phyloP scores from a whole-genome alignment of 495 filamentous ascomycete species.

The Penicillium bovifimosum region DNA sequence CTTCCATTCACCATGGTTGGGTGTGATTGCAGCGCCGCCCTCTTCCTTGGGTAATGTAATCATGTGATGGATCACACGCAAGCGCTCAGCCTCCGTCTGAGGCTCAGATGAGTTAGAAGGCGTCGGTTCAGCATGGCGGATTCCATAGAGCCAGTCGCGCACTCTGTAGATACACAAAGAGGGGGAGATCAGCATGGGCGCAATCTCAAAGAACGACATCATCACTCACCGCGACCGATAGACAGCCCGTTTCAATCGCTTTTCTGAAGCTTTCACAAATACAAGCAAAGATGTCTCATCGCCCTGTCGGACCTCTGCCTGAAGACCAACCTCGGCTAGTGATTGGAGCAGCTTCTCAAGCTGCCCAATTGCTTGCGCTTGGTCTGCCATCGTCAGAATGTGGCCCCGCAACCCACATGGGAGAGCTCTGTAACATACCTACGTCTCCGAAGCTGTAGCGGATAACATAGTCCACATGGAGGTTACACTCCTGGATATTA shows the following conservation, averaged over 20 bases:
- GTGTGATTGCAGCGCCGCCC: conserved; percentile 86
- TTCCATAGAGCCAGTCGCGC: conserved; percentile 93
- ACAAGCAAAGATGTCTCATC: conserved; percentile 72
- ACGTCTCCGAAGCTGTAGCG: conserved; percentile 64
- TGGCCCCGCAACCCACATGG: background rate
- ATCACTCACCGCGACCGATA: conserved; percentile 58
- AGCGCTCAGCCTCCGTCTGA: conserved; percentile 78
- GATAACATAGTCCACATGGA: conserved; percentile 90
- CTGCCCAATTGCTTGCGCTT: conserved; percentile 58
- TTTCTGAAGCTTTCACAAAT: conserved; percentile 63
- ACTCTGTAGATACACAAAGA: conserved; percentile 48
- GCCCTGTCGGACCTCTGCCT: conserved; percentile 79
- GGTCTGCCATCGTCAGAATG: conserved; percentile 44
- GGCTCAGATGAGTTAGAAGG: conserved; percentile 60
- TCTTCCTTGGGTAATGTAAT: conserved; percentile 76
- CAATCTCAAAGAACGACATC: background rate
- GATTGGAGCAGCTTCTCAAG: conserved; percentile 70
- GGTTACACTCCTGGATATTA: conserved; percentile 43
- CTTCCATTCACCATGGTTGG: conserved; percentile 77
- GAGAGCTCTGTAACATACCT: conserved; percentile 40
- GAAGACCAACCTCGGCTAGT: conserved; percentile 68
- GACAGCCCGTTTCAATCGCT: conserved; percentile 45
- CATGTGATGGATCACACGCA: conserved; percentile 78
- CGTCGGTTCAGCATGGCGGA: conserved; percentile 72
- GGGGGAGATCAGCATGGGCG: background rate